Evolutionary conservation across 139 green algal species (phyloP).

Genomic region (Micromonas commoda): DNA sequence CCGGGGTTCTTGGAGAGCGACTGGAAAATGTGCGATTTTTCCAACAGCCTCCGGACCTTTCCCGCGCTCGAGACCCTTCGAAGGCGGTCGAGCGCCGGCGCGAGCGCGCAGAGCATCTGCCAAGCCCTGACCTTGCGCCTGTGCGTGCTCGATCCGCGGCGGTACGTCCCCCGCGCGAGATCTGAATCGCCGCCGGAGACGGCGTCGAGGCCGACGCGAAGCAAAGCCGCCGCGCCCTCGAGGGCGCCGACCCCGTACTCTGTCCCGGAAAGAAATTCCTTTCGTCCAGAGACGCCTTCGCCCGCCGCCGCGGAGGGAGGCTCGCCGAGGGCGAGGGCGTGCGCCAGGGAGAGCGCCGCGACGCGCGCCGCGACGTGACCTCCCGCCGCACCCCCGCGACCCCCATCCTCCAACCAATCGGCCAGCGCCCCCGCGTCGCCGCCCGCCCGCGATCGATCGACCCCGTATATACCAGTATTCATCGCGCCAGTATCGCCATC

Average conservation of each 20-base stretch:
- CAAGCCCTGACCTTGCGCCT: constrained; percentile 51
- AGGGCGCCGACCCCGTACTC: not conserved
- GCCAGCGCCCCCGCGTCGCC: not conserved
- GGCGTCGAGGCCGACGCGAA: not conserved
- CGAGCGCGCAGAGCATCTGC: constrained; percentile 41
- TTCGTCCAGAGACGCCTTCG: no score
- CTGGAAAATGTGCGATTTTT: no score
- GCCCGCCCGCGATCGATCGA: not conserved
- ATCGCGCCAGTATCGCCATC: no score
- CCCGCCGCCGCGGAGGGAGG: not conserved
- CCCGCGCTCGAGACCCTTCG: no score
- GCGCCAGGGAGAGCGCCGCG: not conserved
- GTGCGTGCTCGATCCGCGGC: constrained; percentile 40
- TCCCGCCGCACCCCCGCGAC: no score
- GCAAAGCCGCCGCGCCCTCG: not conserved
- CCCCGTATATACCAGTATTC: no score
- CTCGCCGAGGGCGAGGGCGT: not conserved
- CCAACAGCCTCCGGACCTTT: no score
- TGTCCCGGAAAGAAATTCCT: no score
- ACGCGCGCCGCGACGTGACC: not conserved
- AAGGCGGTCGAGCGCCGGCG: constrained; percentile 17
- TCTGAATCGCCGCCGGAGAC: not conserved
- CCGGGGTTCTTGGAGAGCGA: no score
- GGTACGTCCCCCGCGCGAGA: not conserved
- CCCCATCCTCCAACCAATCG: not conserved